Percentiles rank a stretch among this genome's conserved stretches.
These are phyloP conservation scores for Tolypocladium ophioglossoides DNA, from an alignment of 2,329 filamentous ascomycete genomes.

Conservation along the genomic window DNA sequence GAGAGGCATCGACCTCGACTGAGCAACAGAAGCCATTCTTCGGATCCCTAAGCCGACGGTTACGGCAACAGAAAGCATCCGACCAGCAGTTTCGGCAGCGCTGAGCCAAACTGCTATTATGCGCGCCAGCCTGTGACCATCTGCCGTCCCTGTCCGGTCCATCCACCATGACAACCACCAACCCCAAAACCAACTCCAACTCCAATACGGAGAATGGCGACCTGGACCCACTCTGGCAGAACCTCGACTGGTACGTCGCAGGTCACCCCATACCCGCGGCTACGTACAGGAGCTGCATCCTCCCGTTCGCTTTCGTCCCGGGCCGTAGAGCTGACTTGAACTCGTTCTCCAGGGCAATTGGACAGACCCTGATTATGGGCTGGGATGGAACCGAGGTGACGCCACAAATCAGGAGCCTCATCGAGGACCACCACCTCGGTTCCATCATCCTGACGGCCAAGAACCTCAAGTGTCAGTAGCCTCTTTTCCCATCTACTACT, in stretches of 20 bases:
- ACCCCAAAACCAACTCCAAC: slow-evolving; percentile 13
- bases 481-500: slow-evolving; percentile 1
- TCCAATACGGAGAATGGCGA: slow-evolving; percentile 19
- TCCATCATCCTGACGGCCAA: slow-evolving; percentile 78
- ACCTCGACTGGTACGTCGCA: slow-evolving; percentile 61
- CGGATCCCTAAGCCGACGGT: background rate
- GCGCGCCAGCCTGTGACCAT: slow-evolving; percentile 13
- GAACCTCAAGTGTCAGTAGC: slow-evolving; percentile 64
- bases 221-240: slow-evolving; percentile 58
- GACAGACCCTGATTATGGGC: slow-evolving; percentile 72
- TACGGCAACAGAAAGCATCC: background rate
- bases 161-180: slow-evolving; percentile 14
- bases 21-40: background rate
- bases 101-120: slow-evolving; percentile 2
- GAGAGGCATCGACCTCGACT: background rate
- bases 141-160: slow-evolving; percentile 9
- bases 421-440: slow-evolving; percentile 77
- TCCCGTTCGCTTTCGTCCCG: slow-evolving; percentile 6
- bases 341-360: slow-evolving; percentile 47
- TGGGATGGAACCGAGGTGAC: slow-evolving; percentile 80
- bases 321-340: slow-evolving; percentile 3
- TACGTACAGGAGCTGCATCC: background rate
- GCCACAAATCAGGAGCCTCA: slow-evolving; percentile 69
- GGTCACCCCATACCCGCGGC: background rate
- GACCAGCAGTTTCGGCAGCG: background rate